Percentiles rank a stretch among this genome's conserved stretches.
These are phyloP conservation scores for Blastobotrys mokoenaii DNA, from an alignment of 805 yeast genomes.

Conservation along the genomic window DNA sequence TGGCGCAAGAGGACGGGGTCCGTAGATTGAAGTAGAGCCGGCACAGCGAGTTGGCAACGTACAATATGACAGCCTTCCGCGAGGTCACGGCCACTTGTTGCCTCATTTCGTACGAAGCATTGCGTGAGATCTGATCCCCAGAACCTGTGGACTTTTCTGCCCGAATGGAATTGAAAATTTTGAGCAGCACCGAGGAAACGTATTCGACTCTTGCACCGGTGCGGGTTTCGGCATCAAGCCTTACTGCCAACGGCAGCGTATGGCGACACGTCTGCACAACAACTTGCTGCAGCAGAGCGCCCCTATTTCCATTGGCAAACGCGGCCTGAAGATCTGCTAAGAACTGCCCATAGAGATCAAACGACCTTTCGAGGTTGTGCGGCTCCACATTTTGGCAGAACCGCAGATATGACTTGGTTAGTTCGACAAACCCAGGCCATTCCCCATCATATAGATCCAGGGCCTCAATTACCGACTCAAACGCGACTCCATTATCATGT, in stretches of 20 bases:
- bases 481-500: slow-evolving; percentile 15
- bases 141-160: slow-evolving; percentile 29
- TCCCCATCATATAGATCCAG: slow-evolving; percentile 28
- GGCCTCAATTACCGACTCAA: slow-evolving; percentile 22
- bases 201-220: slow-evolving; percentile 29
- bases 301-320: slow-evolving; percentile 24
- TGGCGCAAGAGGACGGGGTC: slow-evolving; percentile 29
- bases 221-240: slow-evolving; percentile 27
- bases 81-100: slow-evolving; percentile 6
- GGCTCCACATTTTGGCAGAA: slow-evolving; percentile 47
- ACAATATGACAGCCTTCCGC: slow-evolving; percentile 44
- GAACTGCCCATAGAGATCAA: slow-evolving; percentile 43
- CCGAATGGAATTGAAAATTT: slow-evolving; percentile 53
- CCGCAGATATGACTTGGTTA: slow-evolving; percentile 39
- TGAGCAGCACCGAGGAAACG: slow-evolving; percentile 46
- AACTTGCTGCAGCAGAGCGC: slow-evolving; percentile 19
- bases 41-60: slow-evolving; percentile 47
- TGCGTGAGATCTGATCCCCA: slow-evolving; percentile 1
- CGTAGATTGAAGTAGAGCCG: slow-evolving; percentile 41
- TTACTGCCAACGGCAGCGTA: slow-evolving; percentile 13
- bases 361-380: slow-evolving; percentile 39
- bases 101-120: not conserved
- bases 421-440: slow-evolving; percentile 40
- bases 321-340: slow-evolving; percentile 35
- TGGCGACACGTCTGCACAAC: slow-evolving; percentile 8